These are phyloP conservation scores for Termitomyces sp. DNA, from an alignment of 768 basidiomycete genomes.

Conservation along the genomic window DNA sequence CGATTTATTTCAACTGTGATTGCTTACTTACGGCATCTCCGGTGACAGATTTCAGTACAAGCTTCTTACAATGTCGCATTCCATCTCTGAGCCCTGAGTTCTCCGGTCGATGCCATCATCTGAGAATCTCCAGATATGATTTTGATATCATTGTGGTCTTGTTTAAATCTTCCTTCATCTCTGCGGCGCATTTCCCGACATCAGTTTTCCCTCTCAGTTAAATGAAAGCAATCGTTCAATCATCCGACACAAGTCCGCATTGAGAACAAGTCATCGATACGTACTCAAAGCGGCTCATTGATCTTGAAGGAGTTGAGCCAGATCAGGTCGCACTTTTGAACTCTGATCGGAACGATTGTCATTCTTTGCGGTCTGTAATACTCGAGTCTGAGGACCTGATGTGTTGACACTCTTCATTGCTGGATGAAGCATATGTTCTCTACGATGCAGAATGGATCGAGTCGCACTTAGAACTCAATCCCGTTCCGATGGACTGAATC, in stretches of 20 bases:
- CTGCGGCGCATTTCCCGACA: background rate
- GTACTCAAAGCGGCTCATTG: background rate
- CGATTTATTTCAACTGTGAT: background rate
- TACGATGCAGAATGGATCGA: background rate
- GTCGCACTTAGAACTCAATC: background rate
- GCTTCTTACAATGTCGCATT: background rate
- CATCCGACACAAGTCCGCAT: background rate
- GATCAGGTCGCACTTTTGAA: background rate
- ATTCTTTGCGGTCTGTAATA: background rate
- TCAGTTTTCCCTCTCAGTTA: background rate
- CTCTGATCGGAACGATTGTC: background rate
- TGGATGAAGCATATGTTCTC: background rate
- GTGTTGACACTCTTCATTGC: background rate
- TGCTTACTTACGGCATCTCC: background rate
- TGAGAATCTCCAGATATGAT: background rate
- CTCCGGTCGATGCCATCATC: background rate
- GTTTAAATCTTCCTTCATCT: background rate
- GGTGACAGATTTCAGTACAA: background rate
- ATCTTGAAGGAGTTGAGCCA: background rate
- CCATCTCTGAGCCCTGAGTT: background rate
- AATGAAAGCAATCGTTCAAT: background rate
- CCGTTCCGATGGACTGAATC: constrained; percentile 5
- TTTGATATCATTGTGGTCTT: background rate
- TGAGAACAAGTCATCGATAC: background rate
- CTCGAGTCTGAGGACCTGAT: background rate